A percentile compares a stretch with the other conserved stretches of the same genome.
phyloP scores from a whole-genome alignment of 148 eudicot species.

The Amaranthus hypochondriacus region DNA sequence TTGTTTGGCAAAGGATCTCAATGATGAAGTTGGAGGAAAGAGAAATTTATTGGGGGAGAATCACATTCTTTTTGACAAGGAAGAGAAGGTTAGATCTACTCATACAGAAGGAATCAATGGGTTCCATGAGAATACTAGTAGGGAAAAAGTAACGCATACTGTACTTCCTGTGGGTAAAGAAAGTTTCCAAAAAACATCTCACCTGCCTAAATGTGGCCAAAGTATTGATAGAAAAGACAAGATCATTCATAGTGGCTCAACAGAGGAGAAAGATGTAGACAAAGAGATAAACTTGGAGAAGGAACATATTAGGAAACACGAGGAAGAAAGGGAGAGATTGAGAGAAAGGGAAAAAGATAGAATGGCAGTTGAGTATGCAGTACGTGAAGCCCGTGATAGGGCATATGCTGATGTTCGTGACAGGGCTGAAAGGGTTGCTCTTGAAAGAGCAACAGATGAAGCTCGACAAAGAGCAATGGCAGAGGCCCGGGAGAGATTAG shows the following conservation, averaged over 20 bases:
- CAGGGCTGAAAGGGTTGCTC: constrained; percentile 59
- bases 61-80: constrained; percentile 23
- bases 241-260: constrained; percentile 17
- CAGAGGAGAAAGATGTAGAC: constrained; percentile 43
- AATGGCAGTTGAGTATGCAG: constrained; percentile 69
- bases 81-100: constrained; percentile 22
- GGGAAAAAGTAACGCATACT: constrained; percentile 28
- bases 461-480: constrained; percentile 69
- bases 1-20: constrained; percentile 16
- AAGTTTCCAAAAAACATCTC: constrained; percentile 21
- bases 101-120: constrained; percentile 30
- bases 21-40: constrained; percentile 30
- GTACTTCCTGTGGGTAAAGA: constrained; percentile 26
- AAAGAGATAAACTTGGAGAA: constrained; percentile 48
- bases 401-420: constrained; percentile 63
- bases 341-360: constrained; percentile 96
- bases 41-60: constrained; percentile 13
- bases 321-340: constrained; percentile 93
- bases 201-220: constrained; percentile 26
- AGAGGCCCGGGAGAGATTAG: constrained; percentile 80
- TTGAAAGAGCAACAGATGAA: constrained; percentile 74
- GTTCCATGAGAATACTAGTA: constrained; percentile 26
- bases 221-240: constrained; percentile 35
- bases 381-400: constrained; percentile 66
- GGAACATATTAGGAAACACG: constrained; percentile 59